Evolutionary conservation across 495 filamentous ascomycete genomes (phyloP).

Genomic region (Entonaema liquescens): DNA sequence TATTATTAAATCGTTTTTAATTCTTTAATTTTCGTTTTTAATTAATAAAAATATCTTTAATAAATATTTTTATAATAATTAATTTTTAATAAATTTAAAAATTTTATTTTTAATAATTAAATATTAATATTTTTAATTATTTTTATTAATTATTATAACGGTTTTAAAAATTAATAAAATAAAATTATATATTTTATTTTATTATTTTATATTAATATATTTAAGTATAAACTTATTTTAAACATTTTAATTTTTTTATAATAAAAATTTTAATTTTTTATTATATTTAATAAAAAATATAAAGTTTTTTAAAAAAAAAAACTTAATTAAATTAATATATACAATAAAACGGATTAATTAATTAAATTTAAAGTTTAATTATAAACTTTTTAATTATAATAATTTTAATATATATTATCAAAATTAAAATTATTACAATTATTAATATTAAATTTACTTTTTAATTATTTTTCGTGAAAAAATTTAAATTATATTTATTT

Average conservation of each 20-base stretch:
- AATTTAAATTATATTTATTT: too few relatives aligned
- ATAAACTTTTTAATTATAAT: neutral
- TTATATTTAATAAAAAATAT: conserved; percentile 1
- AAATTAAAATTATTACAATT: neutral
- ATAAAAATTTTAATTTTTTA: neutral
- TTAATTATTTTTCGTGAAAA: too few relatives aligned
- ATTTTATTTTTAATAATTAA: neutral
- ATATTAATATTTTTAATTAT: conserved; percentile 1
- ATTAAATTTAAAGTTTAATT: neutral
- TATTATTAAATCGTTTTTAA: neutral
- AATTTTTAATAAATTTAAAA: conserved; percentile 2
- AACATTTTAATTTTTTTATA: conserved; percentile 2
- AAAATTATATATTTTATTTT: neutral
- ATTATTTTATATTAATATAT: conserved; percentile 2
- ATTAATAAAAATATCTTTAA: conserved; percentile 1
- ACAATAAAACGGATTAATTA: neutral
- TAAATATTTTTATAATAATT: neutral
- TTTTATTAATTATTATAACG: neutral
- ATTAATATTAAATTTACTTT: too few relatives aligned
- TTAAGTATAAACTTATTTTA: neutral
- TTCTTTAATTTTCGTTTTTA: neutral
- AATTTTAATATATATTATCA: neutral
- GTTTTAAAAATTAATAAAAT: neutral
- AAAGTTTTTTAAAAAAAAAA: too few relatives aligned
- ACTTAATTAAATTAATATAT: neutral